Base-by-base conservation (phyloP, 768 basidiomycete genomes). In the Rhizopogon sp. region DNA sequence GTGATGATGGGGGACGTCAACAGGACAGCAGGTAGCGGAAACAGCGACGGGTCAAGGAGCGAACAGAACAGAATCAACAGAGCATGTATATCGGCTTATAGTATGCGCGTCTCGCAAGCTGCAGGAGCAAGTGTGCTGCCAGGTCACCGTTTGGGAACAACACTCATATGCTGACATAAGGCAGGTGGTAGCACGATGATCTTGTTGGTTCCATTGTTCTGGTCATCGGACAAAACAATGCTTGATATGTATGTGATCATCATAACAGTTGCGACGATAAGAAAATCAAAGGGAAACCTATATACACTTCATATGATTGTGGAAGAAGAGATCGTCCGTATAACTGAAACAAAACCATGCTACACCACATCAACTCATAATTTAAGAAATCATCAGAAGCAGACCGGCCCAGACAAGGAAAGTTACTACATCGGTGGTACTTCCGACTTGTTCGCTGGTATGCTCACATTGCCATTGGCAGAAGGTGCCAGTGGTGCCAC, bases 401-500 rank as follows among this genome's bases (percentile, higher is more conserved):
- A 25, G 25, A 25, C 25, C 25, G 25, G 25, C 25, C 57, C 11
- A 41, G 37, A 53, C 20, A 57, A 20, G 57, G 29, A 35, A 31
- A 44, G 29, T 7, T 39, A 25, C 69, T 64, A 76, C 56, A 72
- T 64, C 53, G 75, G 71, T 56, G 75, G 69, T 13, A 71, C 67
- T 39, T 81, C 81, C 52, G 71, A 62, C 72, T 81, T 71, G 60
- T 67, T 68, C 53, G 71, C 64, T 52, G 68, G 53, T 70, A 71
- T 70, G 43, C 64, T 70, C 33, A 62, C 61, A 50, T 70, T 72
- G 41, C 77, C 75, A 59, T 82, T 83, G 29, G 64, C 68, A 72
- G 79, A 55, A 62, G 62, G 56, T 31, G 55, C 54, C 14, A 20
- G 20, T 11, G 35, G 47, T 37, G 8, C 20, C 22, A 7, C 20